A percentile compares a stretch with the other conserved stretches of the same genome.
These are phyloP conservation scores for Delphinella strobiligena DNA, from an alignment of 2,329 filamentous ascomycete species.

Conservation along the genomic window DNA sequence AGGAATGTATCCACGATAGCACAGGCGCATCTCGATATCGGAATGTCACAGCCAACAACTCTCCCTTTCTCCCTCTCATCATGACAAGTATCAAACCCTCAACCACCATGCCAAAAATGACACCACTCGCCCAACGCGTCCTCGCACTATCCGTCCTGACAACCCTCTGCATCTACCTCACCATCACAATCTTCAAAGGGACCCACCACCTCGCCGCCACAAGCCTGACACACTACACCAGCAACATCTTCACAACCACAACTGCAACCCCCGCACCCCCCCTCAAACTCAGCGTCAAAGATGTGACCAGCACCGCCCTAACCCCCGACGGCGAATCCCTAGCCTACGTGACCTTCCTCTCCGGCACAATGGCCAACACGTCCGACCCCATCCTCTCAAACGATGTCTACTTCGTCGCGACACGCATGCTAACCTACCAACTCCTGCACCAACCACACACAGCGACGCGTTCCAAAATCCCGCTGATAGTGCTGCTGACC, in stretches of 20 bases:
- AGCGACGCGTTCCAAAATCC: constrained; percentile 11
- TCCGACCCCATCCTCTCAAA: constrained; percentile 10
- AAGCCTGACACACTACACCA: too few species aligned
- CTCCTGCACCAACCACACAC: constrained; percentile 18
- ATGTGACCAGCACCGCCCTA: neutral
- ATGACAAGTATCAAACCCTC: too few species aligned
- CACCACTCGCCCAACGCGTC: neutral
- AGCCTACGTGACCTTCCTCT: constrained; percentile 18
- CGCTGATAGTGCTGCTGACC: constrained; percentile 19
- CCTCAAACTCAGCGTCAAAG: too few species aligned
- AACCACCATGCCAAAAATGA: neutral
- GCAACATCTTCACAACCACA: too few species aligned
- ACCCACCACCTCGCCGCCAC: too few species aligned
- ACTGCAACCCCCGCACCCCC: too few species aligned
- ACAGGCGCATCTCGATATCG: too few species aligned
- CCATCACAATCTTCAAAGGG: neutral
- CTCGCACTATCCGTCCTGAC: neutral
- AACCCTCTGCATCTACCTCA: neutral
- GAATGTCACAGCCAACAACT: too few species aligned
- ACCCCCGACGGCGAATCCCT: too few species aligned
- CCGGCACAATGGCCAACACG: constrained; percentile 8
- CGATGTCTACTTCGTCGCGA: constrained; percentile 18
- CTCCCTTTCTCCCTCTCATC: neutral
- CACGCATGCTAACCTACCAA: constrained; percentile 18
- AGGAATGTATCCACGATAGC: too few species aligned